These are phyloP conservation scores for Telopea speciosissima DNA, from an alignment of 177 flowering plant genomes.

Conservation along the genomic window DNA sequence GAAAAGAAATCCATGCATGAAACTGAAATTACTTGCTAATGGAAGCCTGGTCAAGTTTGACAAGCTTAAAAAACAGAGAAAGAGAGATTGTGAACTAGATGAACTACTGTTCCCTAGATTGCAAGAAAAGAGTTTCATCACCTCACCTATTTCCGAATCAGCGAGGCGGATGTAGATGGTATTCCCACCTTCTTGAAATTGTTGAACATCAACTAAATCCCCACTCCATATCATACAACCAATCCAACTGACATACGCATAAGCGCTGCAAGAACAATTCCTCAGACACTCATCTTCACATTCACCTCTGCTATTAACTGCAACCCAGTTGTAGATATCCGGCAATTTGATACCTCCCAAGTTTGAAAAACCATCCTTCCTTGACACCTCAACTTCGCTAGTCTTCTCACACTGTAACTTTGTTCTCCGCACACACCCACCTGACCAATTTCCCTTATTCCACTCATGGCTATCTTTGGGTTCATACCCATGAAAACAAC, in stretches of 20 bases:
- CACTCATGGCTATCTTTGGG: slow-evolving; percentile 27
- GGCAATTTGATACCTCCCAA: slow-evolving; percentile 35
- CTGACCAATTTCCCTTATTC: slow-evolving; percentile 42
- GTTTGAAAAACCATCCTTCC: slow-evolving; percentile 34
- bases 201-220: slow-evolving; percentile 40
- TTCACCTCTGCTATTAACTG: neutral
- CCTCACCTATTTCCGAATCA: slow-evolving; percentile 41
- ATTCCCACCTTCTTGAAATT: slow-evolving; percentile 27
- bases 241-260: slow-evolving; percentile 30
- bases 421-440: slow-evolving; percentile 47
- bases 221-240: slow-evolving; percentile 45
- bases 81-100: neutral
- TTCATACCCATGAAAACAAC: slow-evolving; percentile 41
- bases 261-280: slow-evolving; percentile 52
- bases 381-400: slow-evolving; percentile 1
- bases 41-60: neutral
- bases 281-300: slow-evolving; percentile 34
- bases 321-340: slow-evolving; percentile 29
- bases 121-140: neutral
- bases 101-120: neutral
- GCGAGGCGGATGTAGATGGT: slow-evolving; percentile 38
- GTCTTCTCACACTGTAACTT: slow-evolving; percentile 34
- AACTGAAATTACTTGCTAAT: neutral
- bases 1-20: neutral
- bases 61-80: neutral